Conservation (phyloP, 169 alveolate species). For the Miamiensis avidus region DNA sequence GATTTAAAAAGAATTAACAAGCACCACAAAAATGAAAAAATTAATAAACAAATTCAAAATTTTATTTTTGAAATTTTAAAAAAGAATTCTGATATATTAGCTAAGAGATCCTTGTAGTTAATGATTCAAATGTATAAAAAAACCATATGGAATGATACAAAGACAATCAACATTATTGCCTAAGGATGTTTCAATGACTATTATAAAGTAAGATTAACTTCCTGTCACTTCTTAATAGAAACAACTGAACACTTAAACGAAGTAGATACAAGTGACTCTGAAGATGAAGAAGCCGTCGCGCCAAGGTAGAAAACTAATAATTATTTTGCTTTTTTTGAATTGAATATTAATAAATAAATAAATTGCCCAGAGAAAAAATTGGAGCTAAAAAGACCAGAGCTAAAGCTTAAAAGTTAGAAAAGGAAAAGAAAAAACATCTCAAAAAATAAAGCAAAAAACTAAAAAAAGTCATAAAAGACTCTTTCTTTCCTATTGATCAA, state of each 20-base stretch:
- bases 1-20: slow-evolving; percentile 41
- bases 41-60: slow-evolving; percentile 35
- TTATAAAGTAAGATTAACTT: slow-evolving; percentile 35
- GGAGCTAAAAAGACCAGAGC: slow-evolving; percentile 47
- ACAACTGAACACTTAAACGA: slow-evolving; percentile 36
- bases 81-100: slow-evolving; percentile 29
- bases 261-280: slow-evolving; percentile 23
- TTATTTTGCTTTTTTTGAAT: too few species aligned
- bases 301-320: background rate
- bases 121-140: slow-evolving; percentile 38
- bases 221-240: slow-evolving; percentile 37
- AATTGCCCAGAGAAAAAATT: slow-evolving; percentile 23
- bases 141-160: slow-evolving; percentile 41
- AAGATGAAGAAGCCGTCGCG: slow-evolving; percentile 27
- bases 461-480: slow-evolving; percentile 11
- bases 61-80: slow-evolving; percentile 41
- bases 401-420: slow-evolving; percentile 30
- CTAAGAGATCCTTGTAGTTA: slow-evolving; percentile 43
- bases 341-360: too few species aligned
- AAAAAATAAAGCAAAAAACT: slow-evolving; percentile 41
- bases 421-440: slow-evolving; percentile 33
- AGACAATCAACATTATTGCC: slow-evolving; percentile 36
- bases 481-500: slow-evolving; percentile 41
- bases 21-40: slow-evolving; percentile 19
- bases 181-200: slow-evolving; percentile 46